Evolutionary conservation across 495 filamentous ascomycete genomes (phyloP), one percentile per base, ranked within the genome.

Genomic region (Chaetomium tenue): DNA sequence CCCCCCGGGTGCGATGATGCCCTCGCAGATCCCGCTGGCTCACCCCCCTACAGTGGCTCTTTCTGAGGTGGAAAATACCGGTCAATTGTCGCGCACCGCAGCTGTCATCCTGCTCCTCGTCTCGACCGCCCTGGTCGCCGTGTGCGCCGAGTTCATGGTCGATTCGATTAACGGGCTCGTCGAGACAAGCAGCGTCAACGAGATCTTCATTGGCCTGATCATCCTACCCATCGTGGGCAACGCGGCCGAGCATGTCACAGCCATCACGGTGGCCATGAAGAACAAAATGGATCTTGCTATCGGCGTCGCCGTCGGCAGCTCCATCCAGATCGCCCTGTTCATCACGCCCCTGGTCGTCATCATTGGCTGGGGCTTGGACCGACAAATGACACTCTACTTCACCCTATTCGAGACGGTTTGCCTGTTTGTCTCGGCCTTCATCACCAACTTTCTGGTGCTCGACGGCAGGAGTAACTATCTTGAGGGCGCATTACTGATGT

Each of bases 201-300:
- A 91, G 72, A 83, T 87, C 4, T 93, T 95, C 70, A 88, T 95
- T 61, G 91, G 91, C 60, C 79, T 95, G 5, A 92, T 95, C 69
- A 86, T 95, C 66, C 75, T 93, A 20, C 90, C 91, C n/a, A 91
- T 95, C 65, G 89, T 95, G 11, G 89, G 91, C 61, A 95, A 95
- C 65, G 91, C 91, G 0, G 91, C 91, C 8, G 91, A 95, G 77
- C 90, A 95, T 78, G 88, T 92, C 22, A 93, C 91, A 0, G 89
- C 90, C 6, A 90, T 95, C 57, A 90, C 84, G 18, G 91, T 93
- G 7, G 91, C 91, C 15, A 79, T 82, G 48, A 93, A 92, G 79
- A 92, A 93, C 77, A 95, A 95, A 76, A 92, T 93, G 90, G 91
- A 93, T 78, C 77, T 93, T 40, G 86, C 91, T 1, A 91, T 95